Conservation (phyloP, 148 eudicot genomes). For the Mesembryanthemum crystallinum region DNA sequence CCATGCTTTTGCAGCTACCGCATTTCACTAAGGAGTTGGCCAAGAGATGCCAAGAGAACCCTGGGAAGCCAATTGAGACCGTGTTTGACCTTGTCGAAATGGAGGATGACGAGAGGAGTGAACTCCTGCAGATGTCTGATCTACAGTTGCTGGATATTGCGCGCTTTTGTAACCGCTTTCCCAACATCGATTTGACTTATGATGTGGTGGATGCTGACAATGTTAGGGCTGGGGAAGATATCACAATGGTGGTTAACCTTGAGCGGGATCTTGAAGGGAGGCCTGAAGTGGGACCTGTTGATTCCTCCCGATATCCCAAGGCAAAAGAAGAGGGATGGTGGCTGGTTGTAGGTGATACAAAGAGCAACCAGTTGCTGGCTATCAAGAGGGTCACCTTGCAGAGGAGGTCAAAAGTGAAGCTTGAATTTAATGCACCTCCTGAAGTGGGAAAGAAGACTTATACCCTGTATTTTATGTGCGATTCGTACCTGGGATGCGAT, state of each 20-base stretch:
- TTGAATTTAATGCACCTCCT: slow-evolving; percentile 49
- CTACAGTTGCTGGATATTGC: slow-evolving; percentile 71
- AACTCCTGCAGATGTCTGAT: slow-evolving; percentile 67
- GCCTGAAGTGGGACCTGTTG: slow-evolving; percentile 67
- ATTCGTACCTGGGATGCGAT: slow-evolving; percentile 86
- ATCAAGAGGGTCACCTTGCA: slow-evolving; percentile 75
- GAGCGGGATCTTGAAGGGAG: slow-evolving; percentile 74
- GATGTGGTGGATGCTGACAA: slow-evolving; percentile 49
- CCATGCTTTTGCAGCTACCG: slow-evolving; percentile 87
- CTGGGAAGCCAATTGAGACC: slow-evolving; percentile 64
- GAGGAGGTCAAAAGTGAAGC: slow-evolving; percentile 68
- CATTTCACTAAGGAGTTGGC: slow-evolving; percentile 79
- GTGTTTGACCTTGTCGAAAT: slow-evolving; percentile 82
- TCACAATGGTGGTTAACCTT: slow-evolving; percentile 52
- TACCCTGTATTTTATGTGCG: slow-evolving; percentile 79
- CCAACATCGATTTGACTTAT: slow-evolving; percentile 69
- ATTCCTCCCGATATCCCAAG: slow-evolving; percentile 70
- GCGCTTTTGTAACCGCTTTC: slow-evolving; percentile 69
- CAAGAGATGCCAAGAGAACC: slow-evolving; percentile 73
- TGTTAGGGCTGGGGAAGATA: slow-evolving; percentile 51
- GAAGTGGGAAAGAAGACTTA: slow-evolving; percentile 58
- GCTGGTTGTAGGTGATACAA: slow-evolving; percentile 77
- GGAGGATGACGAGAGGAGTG: slow-evolving; percentile 75
- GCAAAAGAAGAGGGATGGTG: slow-evolving; percentile 89
- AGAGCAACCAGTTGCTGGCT: slow-evolving; percentile 71